Base-by-base conservation (phyloP, 2,329 filamentous ascomycete genomes). In the Ophiostoma sp. region DNA sequence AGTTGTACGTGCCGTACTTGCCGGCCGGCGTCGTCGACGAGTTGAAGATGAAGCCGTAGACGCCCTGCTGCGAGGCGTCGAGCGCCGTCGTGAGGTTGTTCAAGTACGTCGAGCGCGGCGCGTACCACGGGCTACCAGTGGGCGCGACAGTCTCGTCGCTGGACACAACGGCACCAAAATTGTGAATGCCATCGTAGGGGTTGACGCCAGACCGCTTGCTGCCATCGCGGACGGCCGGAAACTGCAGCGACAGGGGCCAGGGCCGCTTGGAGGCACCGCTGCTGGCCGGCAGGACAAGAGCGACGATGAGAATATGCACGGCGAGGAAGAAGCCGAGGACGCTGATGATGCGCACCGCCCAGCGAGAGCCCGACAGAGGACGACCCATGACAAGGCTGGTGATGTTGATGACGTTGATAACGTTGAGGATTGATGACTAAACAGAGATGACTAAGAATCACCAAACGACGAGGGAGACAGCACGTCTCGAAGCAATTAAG, bases 21-120 rank as follows among this genome's bases (percentile, higher is more conserved):
- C 77, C 75, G 67, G 81, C 78, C 0, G 89, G 85, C 0, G 85
- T 84, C 1, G 78, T 72, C 0, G 89, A 91, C 45, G 84, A 83
- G 74, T 92, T 87, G 78, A 88, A 95, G 18, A 91, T 82, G 75
- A 92, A 93, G 1, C 89, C 90, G 76, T 92, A 88, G 0, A 87
- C 83, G 0, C 89, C 91, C 1, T 36, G n/a, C 9, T 64, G 40
- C n/a, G 12, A 11, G 2, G 66, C 12, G 7, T 41, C 18, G 41
- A 72, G 68, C 4, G 73, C 72, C 5, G 71, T 70, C 16, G 67
- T 74, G 69, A 76, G 73, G 70, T 76, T 75, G 72, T 76, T 76
- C 67, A 76, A 67, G 42, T 70, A 44, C n/a, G 73, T 73, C 64
- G 70, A 68, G 4, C 69, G 68, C 2, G 76, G 75, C 52, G 75